Percentiles rank a stretch among this genome's conserved stretches.
Conservation (phyloP, 306 rosid genomes). For the Psophocarpus tetragonolobus region DNA sequence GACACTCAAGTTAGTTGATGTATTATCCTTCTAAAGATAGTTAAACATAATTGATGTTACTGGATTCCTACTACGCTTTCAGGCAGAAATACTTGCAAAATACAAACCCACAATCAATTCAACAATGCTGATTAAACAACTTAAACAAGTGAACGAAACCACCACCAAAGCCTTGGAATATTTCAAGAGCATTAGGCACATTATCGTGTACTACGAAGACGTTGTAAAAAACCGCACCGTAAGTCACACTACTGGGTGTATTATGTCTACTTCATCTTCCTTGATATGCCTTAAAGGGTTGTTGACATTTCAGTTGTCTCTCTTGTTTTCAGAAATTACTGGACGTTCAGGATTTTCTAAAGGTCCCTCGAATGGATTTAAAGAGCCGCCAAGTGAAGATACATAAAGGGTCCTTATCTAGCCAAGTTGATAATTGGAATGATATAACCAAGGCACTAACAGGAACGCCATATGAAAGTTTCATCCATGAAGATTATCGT, state of each 20-base stretch:
- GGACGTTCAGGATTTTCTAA: conserved; percentile 83
- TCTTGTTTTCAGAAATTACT: conserved; percentile 64
- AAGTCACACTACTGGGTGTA: conserved; percentile 36
- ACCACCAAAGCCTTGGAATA: conserved; percentile 81
- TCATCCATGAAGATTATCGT: conserved; percentile 56
- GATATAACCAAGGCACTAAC: conserved; percentile 60
- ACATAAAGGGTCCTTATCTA: conserved; percentile 72
- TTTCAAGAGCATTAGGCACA: conserved; percentile 87
- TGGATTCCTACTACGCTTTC: conserved; percentile 44
- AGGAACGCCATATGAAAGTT: conserved; percentile 70
- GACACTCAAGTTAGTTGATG: conserved; percentile 13
- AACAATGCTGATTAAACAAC: conserved; percentile 56
- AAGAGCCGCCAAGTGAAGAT: conserved; percentile 95
- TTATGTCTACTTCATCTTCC: conserved; percentile 15
- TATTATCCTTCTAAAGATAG: background rate
- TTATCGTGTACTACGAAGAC: conserved; percentile 82
- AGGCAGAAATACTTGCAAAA: conserved; percentile 89
- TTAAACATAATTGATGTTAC: conserved; percentile 4
- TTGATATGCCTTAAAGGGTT: background rate
- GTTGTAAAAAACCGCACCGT: conserved; percentile 78
- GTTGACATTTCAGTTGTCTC: background rate
- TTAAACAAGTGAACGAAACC: conserved; percentile 74
- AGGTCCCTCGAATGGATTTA: conserved; percentile 68
- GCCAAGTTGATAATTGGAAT: conserved; percentile 70
- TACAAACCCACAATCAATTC: conserved; percentile 88